Base-by-base conservation (phyloP, 2,329 filamentous ascomycete genomes). In the Fusarium lateritium region DNA sequence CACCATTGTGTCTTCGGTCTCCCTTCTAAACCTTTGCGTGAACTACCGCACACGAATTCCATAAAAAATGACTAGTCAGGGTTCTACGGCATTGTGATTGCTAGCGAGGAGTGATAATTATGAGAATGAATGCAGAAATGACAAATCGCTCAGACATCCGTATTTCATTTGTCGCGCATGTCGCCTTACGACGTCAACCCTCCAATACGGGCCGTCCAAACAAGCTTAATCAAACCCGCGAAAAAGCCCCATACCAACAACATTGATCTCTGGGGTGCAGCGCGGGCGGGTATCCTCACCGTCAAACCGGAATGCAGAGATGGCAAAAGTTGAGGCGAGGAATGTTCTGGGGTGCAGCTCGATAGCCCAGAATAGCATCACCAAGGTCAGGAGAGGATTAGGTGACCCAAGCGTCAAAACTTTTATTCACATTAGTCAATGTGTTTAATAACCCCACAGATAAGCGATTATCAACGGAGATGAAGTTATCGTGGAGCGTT, bases 381-480 rank as follows among this genome's bases (percentile, higher is more conserved):
- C 51, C 9, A 2, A 57, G 14, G 33, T 45, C 58, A 38, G 46
- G 45, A 40, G 49, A 56, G 50, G 26, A 49, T 15, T 28, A 45
- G 39, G 19, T 65, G 62, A 54, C 38, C 52, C 42, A 33, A 40
- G 34, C 47, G 45, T 34, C 24, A 38, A 46, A 50, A 54, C 52
- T 65, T 28, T 58, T 51, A 40, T 60, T 67, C 40, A 43, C 51
- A 65, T 67, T 68, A 67, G 65, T 68, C 59, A 67, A 69, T 38
- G 54, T 52, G 42, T 36, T 34, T 11, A 28, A 33, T 39, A 60
- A 61, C 65, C 65, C 65, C 65, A 59, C 65, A 67, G 65, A 67
- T 67, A 69, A 67, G 65, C 65, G 65, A 69, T 42, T 39, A 21
- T 47, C 43, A 39, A 50, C 46, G 52, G 52, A 67, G 38, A 51